Base-by-base conservation (phyloP, 148 eudicot species). In the Rhododendron vialii region DNA sequence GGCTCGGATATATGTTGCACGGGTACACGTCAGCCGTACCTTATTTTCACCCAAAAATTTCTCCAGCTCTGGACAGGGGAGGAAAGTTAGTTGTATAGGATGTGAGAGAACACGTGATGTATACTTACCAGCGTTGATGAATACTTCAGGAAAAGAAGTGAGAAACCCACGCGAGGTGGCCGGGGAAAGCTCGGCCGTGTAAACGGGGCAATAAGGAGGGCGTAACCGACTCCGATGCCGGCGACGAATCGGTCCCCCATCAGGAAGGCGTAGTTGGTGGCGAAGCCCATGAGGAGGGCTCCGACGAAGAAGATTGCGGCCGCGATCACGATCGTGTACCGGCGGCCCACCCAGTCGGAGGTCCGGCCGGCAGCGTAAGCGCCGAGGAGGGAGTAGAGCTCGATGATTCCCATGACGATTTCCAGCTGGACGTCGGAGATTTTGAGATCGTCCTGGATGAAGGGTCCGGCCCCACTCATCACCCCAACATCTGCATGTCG, bases 121-220 rank as follows among this genome's bases (percentile, higher is more conserved):
- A 55, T 63, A n/a, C 3, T 63, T 89, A 89, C 98, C 98, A 51
- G 47, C 48, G 74, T 95, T 95, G 35, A 95, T 94, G 89, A 94
- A 95, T 30, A 95, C 93, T 87, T 95, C 98, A 0, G 98, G 95
- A 85, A 95, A 94, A 0, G 98, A 95, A 7, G 38, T 36, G 38
- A 36, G 38, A 36, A 36, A 36, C 38, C 38, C 38, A 36, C 38
- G 38, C 38, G 38, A 36, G 38, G 38, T 3, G 38, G 38, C 38
- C 38, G 38, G 38, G 38, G 38, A 2, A 36, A 36, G 38, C 38
- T 36, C 38, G 38, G 38, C 38, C 38, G 38, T 2, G 38, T 36
- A 36, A 36, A 36, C 38, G 38, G 38, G 38, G 38, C 38, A 36
- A 36, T 36, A 36, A 36, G 38, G 38, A 36, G 38, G 38, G 38